A percentile compares a stretch with the other conserved stretches of the same genome.
Conservation (phyloP, 1,284 basidiomycete genomes). For the Sporisorium iseilematis-ciliati region DNA sequence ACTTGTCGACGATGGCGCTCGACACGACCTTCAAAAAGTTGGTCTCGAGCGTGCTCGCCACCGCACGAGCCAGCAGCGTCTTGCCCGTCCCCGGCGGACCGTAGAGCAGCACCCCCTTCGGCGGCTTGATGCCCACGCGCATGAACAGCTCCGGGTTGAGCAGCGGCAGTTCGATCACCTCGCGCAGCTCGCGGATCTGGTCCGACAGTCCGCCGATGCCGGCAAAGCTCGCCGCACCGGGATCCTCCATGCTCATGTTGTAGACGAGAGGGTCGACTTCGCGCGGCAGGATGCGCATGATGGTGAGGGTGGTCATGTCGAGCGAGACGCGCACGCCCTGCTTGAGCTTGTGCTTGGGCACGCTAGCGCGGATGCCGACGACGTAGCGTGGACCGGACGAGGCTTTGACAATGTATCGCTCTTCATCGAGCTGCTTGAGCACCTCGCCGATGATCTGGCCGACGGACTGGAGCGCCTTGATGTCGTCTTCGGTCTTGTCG, state of each 20-base stretch:
- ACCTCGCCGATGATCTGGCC: constrained; percentile 99
- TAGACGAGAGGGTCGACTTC: constrained; percentile 99
- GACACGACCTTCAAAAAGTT: constrained; percentile 99
- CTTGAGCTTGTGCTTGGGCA: constrained; percentile 93
- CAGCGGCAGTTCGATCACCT: constrained; percentile 96
- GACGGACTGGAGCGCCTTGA: constrained; percentile 98
- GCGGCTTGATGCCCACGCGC: constrained; percentile 95
- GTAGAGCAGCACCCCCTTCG: constrained; percentile 92
- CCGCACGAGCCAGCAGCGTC: constrained; percentile 92
- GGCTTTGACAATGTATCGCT: constrained; percentile 99
- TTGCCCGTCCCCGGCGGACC: constrained; percentile 96
- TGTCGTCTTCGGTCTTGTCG: constrained; percentile 97
- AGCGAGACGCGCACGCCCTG: constrained; percentile 93
- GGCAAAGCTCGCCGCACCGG: constrained; percentile 93
- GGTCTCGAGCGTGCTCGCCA: constrained; percentile 93
- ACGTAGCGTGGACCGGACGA: constrained; percentile 98
- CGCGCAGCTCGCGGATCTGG: constrained; percentile 94
- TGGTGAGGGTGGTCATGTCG: constrained; percentile 99
- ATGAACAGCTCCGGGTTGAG: constrained; percentile 95
- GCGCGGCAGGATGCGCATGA: constrained; percentile 93
- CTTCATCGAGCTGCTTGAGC: constrained; percentile 97
- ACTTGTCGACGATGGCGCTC: constrained; percentile 99
- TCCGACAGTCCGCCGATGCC: constrained; percentile 96
- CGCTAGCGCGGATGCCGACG: constrained; percentile 93
- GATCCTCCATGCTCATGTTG: constrained; percentile 99